Evolutionary conservation across 148 eudicot genomes (phyloP).

Genomic region (Rhododendron williamsianum): DNA sequence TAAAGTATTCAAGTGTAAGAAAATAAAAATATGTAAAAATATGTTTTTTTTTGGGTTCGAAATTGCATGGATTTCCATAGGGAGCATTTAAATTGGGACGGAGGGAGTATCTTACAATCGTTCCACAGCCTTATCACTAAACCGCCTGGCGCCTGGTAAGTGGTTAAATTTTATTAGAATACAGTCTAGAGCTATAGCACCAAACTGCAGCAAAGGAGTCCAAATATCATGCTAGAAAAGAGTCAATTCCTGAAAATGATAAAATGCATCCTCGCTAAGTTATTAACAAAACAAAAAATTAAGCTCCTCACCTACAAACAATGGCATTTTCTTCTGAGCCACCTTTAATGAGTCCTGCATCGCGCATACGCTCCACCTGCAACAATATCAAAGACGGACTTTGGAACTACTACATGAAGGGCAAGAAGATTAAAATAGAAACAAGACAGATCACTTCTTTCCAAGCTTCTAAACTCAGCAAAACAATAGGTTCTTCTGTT

Average conservation of each 20-base stretch:
- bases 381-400: constrained; percentile 14
- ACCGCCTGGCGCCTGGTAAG: not conserved
- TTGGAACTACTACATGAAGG: not conserved
- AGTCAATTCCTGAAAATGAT: not conserved
- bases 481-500: not conserved
- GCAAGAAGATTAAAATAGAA: not conserved
- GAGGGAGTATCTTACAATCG: not conserved
- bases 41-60: too few species aligned
- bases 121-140: not conserved
- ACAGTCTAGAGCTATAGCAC: not conserved
- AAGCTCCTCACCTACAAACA: constrained; percentile 65
- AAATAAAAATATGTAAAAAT: too few species aligned
- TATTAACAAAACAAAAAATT: not conserved
- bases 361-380: constrained; percentile 78
- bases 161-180: not conserved
- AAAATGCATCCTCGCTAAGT: not conserved
- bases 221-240: not conserved
- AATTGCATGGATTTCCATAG: too few species aligned
- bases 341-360: constrained; percentile 76
- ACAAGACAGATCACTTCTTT: not conserved
- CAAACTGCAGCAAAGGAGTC: not conserved
- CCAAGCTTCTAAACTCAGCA: not conserved
- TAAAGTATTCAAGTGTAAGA: too few species aligned
- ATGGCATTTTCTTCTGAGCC: constrained; percentile 86
- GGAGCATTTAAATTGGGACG: too few species aligned